These are phyloP conservation scores for Hamigera avellanea DNA, from an alignment of 495 filamentous ascomycete species.

Conservation along the genomic window DNA sequence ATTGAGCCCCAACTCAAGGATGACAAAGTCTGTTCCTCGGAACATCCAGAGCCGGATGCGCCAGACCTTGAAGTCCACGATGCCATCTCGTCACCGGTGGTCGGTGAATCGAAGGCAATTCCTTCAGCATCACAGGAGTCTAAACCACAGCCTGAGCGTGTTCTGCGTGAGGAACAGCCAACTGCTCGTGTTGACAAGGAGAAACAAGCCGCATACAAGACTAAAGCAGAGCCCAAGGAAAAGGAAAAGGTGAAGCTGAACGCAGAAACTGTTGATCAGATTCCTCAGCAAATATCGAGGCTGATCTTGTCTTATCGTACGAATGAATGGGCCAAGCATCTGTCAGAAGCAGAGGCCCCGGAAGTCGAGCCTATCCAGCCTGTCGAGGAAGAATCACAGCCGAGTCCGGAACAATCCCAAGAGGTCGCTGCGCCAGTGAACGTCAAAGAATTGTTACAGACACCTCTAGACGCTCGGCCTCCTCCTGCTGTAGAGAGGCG, in stretches of 20 bases:
- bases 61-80: too few species aligned
- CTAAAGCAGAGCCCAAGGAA: constrained; percentile 7
- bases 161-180: too few species aligned
- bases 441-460: constrained; percentile 56
- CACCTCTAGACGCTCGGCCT: constrained; percentile 39
- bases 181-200: background rate
- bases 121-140: too few species aligned
- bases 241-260: constrained; percentile 20
- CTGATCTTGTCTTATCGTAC: constrained; percentile 76
- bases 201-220: background rate
- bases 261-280: constrained; percentile 20
- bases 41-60: too few species aligned
- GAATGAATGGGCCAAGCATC: constrained; percentile 94
- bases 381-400: constrained; percentile 23
- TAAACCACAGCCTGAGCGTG: too few species aligned
- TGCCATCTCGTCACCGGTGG: too few species aligned
- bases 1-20: too few species aligned
- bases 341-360: constrained; percentile 64
- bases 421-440: constrained; percentile 53
- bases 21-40: too few species aligned
- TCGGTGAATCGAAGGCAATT: too few species aligned
- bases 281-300: constrained; percentile 43
- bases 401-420: constrained; percentile 15
- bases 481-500: constrained; percentile 24
- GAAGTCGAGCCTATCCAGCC: constrained; percentile 50